phyloP scores from a whole-genome alignment of 768 basidiomycete species.

The Kondoa malvinella region DNA sequence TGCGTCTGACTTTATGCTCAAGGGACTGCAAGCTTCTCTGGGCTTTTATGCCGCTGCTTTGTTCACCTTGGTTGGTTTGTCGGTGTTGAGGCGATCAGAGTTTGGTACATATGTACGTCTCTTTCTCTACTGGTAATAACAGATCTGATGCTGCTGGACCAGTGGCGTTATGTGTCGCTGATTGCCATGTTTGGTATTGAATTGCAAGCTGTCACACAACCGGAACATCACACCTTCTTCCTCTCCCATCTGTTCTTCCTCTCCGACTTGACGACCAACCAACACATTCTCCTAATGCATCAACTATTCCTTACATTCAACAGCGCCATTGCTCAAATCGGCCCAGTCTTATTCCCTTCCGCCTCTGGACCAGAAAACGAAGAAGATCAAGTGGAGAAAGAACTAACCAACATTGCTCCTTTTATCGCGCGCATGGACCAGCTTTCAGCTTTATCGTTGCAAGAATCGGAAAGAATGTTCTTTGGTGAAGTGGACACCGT shows the following conservation, averaged over 20 bases:
- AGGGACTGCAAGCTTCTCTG: background rate
- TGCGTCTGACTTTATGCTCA: background rate
- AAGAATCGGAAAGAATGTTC: background rate
- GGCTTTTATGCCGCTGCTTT: background rate
- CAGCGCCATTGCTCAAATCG: background rate
- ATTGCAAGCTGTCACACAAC: background rate
- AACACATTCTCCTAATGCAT: slow-evolving; percentile 1
- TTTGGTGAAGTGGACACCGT: background rate
- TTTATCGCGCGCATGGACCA: background rate
- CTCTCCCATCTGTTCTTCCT: background rate
- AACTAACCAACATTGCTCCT: background rate
- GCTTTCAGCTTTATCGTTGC: background rate
- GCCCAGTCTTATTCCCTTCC: slow-evolving; percentile 2
- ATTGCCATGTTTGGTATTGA: background rate
- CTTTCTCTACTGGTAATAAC: background rate
- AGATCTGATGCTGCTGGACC: background rate
- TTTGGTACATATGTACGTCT: slow-evolving; percentile 1
- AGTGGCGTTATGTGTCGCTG: slow-evolving; percentile 6
- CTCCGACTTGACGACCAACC: background rate
- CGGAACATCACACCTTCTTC: background rate
- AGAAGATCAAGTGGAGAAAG: background rate
- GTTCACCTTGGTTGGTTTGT: background rate
- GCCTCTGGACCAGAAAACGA: background rate
- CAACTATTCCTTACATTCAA: slow-evolving; percentile 7
- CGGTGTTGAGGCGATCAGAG: background rate